These are phyloP conservation scores for Rhodomyrtus tomentosa DNA, from an alignment of 345 rosid species.

Conservation along the genomic window DNA sequence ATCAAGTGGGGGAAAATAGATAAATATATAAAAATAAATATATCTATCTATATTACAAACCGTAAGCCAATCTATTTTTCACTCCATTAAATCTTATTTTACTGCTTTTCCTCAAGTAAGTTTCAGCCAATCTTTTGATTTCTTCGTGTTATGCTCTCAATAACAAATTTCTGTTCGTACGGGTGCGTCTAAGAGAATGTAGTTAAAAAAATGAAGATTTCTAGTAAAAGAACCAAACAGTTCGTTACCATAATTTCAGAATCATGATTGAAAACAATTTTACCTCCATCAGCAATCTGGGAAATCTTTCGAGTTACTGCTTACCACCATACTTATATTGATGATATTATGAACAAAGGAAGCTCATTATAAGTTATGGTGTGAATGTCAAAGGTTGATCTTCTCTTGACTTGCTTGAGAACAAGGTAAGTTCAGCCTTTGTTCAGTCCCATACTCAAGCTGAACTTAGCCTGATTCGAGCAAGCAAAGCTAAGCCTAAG, in stretches of 20 bases:
- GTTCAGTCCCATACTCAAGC: neutral
- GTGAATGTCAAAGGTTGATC: neutral
- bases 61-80: too few relatives aligned
- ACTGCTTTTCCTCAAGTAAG: too few relatives aligned
- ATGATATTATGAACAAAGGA: neutral
- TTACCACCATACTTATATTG: neutral
- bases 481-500: neutral
- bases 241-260: neutral
- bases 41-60: too few relatives aligned
- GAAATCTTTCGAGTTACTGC: neutral
- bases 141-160: too few relatives aligned
- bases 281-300: neutral
- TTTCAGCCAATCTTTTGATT: too few relatives aligned
- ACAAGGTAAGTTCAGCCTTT: neutral
- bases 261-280: neutral
- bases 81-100: too few relatives aligned
- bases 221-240: neutral
- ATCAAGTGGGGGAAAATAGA: too few relatives aligned
- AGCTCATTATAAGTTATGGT: neutral
- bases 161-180: too few relatives aligned
- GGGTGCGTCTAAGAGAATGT: neutral
- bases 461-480: neutral
- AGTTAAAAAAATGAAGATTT: neutral
- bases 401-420: neutral
- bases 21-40: too few relatives aligned